These are phyloP conservation scores for Fraxinus platypoda DNA, from an alignment of 305 asterid genomes.

Conservation along the genomic window DNA sequence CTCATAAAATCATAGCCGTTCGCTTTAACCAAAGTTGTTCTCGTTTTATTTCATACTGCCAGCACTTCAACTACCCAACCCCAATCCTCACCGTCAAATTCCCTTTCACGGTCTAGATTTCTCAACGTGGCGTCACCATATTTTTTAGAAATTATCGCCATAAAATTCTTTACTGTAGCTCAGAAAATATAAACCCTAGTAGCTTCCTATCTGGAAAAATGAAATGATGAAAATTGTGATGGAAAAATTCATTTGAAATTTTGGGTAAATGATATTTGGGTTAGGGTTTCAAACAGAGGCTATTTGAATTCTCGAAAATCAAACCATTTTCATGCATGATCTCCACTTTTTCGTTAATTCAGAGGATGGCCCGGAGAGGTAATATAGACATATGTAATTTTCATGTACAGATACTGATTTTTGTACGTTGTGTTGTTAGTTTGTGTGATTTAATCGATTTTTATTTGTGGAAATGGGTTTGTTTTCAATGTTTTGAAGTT, in stretches of 20 bases:
- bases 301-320: conserved; percentile 38
- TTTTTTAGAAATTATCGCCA: conserved; percentile 12
- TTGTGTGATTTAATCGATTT: conserved; percentile 31
- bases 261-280: neutral
- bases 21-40: neutral
- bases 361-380: conserved; percentile 39
- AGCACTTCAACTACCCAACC: conserved; percentile 13
- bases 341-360: conserved; percentile 45
- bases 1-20: conserved; percentile 10
- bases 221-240: conserved; percentile 17
- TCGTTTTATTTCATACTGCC: conserved; percentile 5
- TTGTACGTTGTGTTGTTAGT: conserved; percentile 20
- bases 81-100: conserved; percentile 29
- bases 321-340: conserved; percentile 41
- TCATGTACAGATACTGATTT: conserved; percentile 13
- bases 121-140: conserved; percentile 28
- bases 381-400: conserved; percentile 20
- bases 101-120: neutral
- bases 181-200: conserved; percentile 49
- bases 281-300: conserved; percentile 67
- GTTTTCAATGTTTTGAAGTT: neutral
- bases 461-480: conserved; percentile 30
- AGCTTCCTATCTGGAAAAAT: conserved; percentile 21
- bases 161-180: conserved; percentile 25
- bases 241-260: conserved; percentile 32